phyloP scores from a whole-genome alignment of 2,329 filamentous ascomycete species.

The Aspergillus proliferans region DNA sequence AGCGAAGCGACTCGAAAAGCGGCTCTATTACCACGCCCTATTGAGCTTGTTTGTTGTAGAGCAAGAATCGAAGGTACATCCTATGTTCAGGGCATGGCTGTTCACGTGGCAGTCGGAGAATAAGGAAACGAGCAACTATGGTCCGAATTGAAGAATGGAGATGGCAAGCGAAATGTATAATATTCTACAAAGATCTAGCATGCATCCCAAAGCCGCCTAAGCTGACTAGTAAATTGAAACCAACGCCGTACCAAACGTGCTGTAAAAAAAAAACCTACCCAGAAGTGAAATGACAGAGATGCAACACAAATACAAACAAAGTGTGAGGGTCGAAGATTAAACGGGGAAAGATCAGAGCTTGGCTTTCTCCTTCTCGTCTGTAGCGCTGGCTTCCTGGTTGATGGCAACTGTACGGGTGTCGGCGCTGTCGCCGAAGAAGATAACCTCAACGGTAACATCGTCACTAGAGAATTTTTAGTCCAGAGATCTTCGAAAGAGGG shows the following conservation, averaged over 20 bases:
- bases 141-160: background rate
- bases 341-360: constrained; percentile 36
- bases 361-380: constrained; percentile 41
- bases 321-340: background rate
- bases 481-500: background rate
- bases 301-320: background rate
- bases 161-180: background rate
- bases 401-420: constrained; percentile 72
- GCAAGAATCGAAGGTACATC: too few relatives aligned
- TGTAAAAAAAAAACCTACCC: background rate
- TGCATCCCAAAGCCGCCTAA: background rate
- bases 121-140: background rate
- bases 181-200: background rate
- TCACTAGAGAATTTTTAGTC: constrained; percentile 55
- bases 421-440: constrained; percentile 85
- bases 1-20: too few relatives aligned
- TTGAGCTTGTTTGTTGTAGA: too few relatives aligned
- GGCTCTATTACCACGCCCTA: too few relatives aligned
- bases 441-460: constrained; percentile 93
- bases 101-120: background rate
- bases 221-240: background rate
- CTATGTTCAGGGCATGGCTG: background rate
- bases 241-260: background rate
- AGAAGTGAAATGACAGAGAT: background rate
- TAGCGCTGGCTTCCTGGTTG: constrained; percentile 79